A percentile compares a stretch with the other conserved stretches of the same genome.
Conservation (phyloP, 176 grass and related monocot species). For the Sorghum bicolor region Sorghum_bicolor_NCBIv3 NC_012879.2:6280001-6280500, state of each 20-base stretch:
- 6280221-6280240: slow-evolving; percentile 63
- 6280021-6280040: too few species aligned
- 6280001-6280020: too few species aligned
- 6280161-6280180: too few species aligned
- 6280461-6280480: background rate
- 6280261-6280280: slow-evolving; percentile 61
- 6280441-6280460: background rate
- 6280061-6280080: too few species aligned
- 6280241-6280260: slow-evolving; percentile 68
- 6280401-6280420: slow-evolving; percentile 15
- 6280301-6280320: slow-evolving; percentile 1
- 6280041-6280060: too few species aligned
- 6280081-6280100: too few species aligned
- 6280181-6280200: too few species aligned
- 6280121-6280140: too few species aligned
- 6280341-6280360: slow-evolving; percentile 36
- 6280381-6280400: background rate
- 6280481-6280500: background rate
- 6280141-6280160: too few species aligned
- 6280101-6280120: too few species aligned
- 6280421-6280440: background rate
- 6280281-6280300: slow-evolving; percentile 30
- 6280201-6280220: background rate
- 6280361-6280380: slow-evolving; percentile 7
- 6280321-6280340: slow-evolving; percentile 28